Percentiles rank a stretch among this genome's conserved stretches.
phyloP scores from a whole-genome alignment of 805 yeast genomes.

The Hanseniaspora thailandica region DNA sequence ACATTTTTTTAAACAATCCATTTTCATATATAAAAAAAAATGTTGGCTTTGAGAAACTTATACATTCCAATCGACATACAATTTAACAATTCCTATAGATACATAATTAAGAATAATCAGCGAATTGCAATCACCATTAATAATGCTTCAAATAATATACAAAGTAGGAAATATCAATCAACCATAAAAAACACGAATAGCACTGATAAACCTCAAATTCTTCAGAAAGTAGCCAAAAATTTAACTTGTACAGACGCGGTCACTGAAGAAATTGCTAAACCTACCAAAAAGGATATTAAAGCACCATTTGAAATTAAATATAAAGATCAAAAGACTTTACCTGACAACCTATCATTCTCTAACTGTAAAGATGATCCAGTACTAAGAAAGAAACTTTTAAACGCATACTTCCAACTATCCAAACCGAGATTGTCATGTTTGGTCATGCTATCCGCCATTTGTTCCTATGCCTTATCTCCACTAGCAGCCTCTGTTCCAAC shows the following conservation, averaged over 20 bases:
- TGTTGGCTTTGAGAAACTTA: not conserved
- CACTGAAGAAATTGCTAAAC: slow-evolving; percentile 14
- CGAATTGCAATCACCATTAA: slow-evolving; percentile 19
- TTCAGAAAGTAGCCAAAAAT: slow-evolving; percentile 23
- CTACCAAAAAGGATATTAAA: slow-evolving; percentile 19
- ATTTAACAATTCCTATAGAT: not conserved
- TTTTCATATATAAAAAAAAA: no score
- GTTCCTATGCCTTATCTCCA: slow-evolving; percentile 89
- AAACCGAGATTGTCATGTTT: slow-evolving; percentile 81
- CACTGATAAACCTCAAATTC: not conserved
- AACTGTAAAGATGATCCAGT: slow-evolving; percentile 15
- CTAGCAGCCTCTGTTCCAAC: slow-evolving; percentile 61
- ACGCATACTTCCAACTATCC: slow-evolving; percentile 67
- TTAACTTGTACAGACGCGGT: slow-evolving; percentile 30
- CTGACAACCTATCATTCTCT: slow-evolving; percentile 11
- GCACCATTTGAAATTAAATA: slow-evolving; percentile 51
- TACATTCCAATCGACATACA: not conserved
- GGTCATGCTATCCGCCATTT: slow-evolving; percentile 82
- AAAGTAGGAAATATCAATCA: slow-evolving; percentile 16
- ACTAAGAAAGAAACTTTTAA: slow-evolving; percentile 30
- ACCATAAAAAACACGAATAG: slow-evolving; percentile 14
- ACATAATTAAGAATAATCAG: slow-evolving; percentile 1
- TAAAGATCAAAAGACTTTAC: slow-evolving; percentile 22
- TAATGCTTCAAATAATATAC: slow-evolving; percentile 25
- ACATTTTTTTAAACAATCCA: no score